Evolutionary conservation across 129 eudicot genomes (phyloP).

Genomic region (Deinandra increscens): DNA sequence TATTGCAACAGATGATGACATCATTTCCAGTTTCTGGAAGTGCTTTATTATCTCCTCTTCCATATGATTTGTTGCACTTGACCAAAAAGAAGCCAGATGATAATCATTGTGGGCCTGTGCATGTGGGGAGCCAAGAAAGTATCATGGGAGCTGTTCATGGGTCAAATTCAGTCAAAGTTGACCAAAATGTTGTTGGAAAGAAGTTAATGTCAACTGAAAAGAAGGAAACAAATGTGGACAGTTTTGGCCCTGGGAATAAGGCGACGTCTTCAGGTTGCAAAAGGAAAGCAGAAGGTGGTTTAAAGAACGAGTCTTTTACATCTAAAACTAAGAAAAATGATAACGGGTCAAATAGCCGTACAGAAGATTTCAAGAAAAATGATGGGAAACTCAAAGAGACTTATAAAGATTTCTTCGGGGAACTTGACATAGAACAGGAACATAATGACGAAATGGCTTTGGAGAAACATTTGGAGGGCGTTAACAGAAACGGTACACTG

Average conservation of each 20-base stretch:
- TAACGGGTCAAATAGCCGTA: conserved; percentile 22
- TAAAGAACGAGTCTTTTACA: conserved; percentile 36
- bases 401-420: conserved; percentile 82
- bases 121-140: conserved; percentile 45
- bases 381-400: conserved; percentile 42
- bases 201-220: conserved; percentile 40
- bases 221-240: conserved; percentile 23
- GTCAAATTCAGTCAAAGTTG: conserved; percentile 40
- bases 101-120: conserved; percentile 31
- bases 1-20: conserved; percentile 80
- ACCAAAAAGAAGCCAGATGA: conserved; percentile 47
- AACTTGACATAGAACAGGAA: conserved; percentile 58
- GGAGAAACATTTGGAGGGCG: conserved; percentile 32
- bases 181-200: conserved; percentile 33
- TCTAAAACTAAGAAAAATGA: conserved; percentile 41
- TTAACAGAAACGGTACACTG: conserved; percentile 32
- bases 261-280: conserved; percentile 42
- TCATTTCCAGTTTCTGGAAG: conserved; percentile 53
- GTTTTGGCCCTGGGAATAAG: conserved; percentile 35
- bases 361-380: conserved; percentile 33
- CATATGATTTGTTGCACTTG: conserved; percentile 43
- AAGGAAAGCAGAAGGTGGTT: conserved; percentile 41
- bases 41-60: conserved; percentile 72
- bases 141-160: conserved; percentile 39
- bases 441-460: conserved; percentile 39